phyloP scores from a whole-genome alignment of 495 filamentous ascomycete species.

The Geoglossum glabrum region DNA sequence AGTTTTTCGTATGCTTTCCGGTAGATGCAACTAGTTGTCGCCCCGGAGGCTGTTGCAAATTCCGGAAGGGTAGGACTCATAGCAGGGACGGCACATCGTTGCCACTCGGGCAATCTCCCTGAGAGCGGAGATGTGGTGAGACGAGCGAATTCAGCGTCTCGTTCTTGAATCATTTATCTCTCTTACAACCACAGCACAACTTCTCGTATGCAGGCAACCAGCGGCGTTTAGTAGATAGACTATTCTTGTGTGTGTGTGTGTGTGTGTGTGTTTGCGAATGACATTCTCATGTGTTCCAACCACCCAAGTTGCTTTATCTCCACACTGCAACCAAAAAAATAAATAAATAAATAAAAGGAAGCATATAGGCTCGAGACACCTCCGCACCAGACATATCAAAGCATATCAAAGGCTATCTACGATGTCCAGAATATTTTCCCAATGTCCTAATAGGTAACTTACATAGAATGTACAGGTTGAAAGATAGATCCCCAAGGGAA shows the following conservation, averaged over 20 bases:
- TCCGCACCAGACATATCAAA: too few relatives aligned
- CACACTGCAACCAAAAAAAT: too few relatives aligned
- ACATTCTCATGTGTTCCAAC: not conserved
- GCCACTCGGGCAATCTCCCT: not conserved
- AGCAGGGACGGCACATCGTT: not conserved
- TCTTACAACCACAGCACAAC: not conserved
- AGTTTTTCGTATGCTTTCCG: not conserved
- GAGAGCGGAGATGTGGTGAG: not conserved
- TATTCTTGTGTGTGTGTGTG: not conserved
- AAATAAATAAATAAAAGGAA: too few relatives aligned
- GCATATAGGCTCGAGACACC: too few relatives aligned
- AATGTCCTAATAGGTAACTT: too few relatives aligned
- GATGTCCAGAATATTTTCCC: not conserved
- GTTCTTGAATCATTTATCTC: not conserved
- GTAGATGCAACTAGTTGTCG: not conserved
- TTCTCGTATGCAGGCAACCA: not conserved
- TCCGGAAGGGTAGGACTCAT: not conserved
- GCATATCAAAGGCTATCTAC: not conserved
- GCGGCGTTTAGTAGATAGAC: conserved; percentile 1
- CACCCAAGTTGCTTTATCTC: not conserved
- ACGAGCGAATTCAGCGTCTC: not conserved
- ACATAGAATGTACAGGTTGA: not conserved
- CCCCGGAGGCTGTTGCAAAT: not conserved
- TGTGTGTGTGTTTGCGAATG: not conserved
- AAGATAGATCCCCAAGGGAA: not conserved